phyloP scores from a whole-genome alignment of 129 eudicot genomes.

The Daucus carota region DH1_v3.0 NC_030385.2:579001-579500 shows the following conservation, averaged over 20 bases:
- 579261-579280: constrained; percentile 14
- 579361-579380: constrained; percentile 51
- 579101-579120: constrained; percentile 92
- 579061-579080: constrained; percentile 88
- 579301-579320: constrained; percentile 53
- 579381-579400: constrained; percentile 64
- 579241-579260: constrained; percentile 23
- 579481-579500: constrained; percentile 83
- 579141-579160: constrained; percentile 89
- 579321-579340: constrained; percentile 57
- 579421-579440: constrained; percentile 56
- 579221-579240: constrained; percentile 77
- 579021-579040: neutral
- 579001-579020: neutral
- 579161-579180: constrained; percentile 94
- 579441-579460: constrained; percentile 76
- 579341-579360: constrained; percentile 59
- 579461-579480: constrained; percentile 69
- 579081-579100: constrained; percentile 87
- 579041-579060: constrained; percentile 6
- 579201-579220: constrained; percentile 67
- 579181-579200: constrained; percentile 76
- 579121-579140: constrained; percentile 95
- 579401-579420: constrained; percentile 52
- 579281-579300: constrained; percentile 32